Base-by-base conservation (phyloP, 108 stramenopile species). In the Aureococcus anophagefferens region DNA sequence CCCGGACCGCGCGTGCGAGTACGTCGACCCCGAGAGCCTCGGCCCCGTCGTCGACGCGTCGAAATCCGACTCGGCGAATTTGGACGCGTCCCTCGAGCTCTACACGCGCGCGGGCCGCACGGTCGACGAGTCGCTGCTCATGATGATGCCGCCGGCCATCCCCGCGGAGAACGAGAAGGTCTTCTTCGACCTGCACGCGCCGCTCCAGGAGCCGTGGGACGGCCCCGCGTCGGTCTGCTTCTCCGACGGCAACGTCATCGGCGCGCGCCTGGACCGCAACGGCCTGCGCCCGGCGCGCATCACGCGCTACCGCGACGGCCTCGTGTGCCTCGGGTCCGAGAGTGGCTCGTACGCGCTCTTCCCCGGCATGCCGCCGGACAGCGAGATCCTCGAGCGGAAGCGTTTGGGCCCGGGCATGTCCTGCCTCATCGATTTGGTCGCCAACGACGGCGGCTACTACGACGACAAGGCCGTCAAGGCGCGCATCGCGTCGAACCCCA, bases 111-210 rank as follows among this genome's bases (percentile, higher is more conserved):
- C 51, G 1, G 51, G 51, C 17, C 51, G 51, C 21, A 25, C 51
- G 21, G 51, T 59, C 17, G 51, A 16, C 21, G 51, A 59, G 51
- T 25, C 51, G 4, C 51, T 59, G 51, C 14, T 25, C 21, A 3
- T 59, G 51, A 16, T 59, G 21, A 59, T 59, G 21, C 51, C 51
- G 35, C 67, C 37, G 25, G 66, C 33, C 33, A 35, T 25, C 34
- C 21, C 33, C 66, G 25, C n/a, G 30, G 21, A 35, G 31, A 28
- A 80, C 30, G 80, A 91, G 74, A 89, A 91, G 68, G 94, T 93
- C 65, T 98, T 96, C 81, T 96, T 95, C 90, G 90, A 98, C 74
- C 95, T 92, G 82, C 94, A 98, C 72, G 89, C 92, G 51, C 92
- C 92, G 63, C 80, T 96, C 29, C 81, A 94, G 72, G 96, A 98